These are phyloP conservation scores for Lachnellula cervina DNA, from an alignment of 2,329 filamentous ascomycete species.

Conservation along the genomic window DNA sequence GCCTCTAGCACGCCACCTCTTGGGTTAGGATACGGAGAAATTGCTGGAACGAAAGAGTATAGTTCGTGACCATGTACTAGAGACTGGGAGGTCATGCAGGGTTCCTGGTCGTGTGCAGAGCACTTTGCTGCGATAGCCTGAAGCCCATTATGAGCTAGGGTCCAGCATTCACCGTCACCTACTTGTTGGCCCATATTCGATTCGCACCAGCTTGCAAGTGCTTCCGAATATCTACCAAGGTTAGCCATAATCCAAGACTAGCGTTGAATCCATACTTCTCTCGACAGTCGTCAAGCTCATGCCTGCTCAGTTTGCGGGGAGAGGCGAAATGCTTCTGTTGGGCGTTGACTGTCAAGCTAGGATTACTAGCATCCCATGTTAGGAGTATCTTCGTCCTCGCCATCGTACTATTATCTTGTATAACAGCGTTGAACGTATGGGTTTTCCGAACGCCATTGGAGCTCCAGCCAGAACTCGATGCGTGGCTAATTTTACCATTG, in stretches of 20 bases:
- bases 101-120: slow-evolving; percentile 22
- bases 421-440: slow-evolving; percentile 28
- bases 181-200: slow-evolving; percentile 29
- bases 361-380: slow-evolving; percentile 33
- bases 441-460: slow-evolving; percentile 24
- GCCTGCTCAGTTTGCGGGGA: slow-evolving; percentile 20
- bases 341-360: slow-evolving; percentile 28
- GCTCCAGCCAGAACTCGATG: slow-evolving; percentile 21
- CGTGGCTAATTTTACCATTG: slow-evolving; percentile 10
- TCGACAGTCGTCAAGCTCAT: slow-evolving; percentile 20
- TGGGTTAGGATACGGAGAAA: slow-evolving; percentile 15
- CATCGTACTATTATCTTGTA: slow-evolving; percentile 30
- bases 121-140: slow-evolving; percentile 22
- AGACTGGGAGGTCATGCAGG: slow-evolving; percentile 30
- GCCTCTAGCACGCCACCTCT: slow-evolving; percentile 23
- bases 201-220: slow-evolving; percentile 31
- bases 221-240: slow-evolving; percentile 25
- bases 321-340: slow-evolving; percentile 32
- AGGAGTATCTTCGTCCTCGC: slow-evolving; percentile 33
- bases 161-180: slow-evolving; percentile 37
- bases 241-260: background rate
- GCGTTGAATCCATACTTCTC: slow-evolving; percentile 8
- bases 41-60: slow-evolving; percentile 26
- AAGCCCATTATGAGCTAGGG: slow-evolving; percentile 32
- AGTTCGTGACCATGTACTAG: slow-evolving; percentile 32